Base-by-base conservation (phyloP, 352 stramenopile genomes). In the Phytophthora litchii region DNA sequence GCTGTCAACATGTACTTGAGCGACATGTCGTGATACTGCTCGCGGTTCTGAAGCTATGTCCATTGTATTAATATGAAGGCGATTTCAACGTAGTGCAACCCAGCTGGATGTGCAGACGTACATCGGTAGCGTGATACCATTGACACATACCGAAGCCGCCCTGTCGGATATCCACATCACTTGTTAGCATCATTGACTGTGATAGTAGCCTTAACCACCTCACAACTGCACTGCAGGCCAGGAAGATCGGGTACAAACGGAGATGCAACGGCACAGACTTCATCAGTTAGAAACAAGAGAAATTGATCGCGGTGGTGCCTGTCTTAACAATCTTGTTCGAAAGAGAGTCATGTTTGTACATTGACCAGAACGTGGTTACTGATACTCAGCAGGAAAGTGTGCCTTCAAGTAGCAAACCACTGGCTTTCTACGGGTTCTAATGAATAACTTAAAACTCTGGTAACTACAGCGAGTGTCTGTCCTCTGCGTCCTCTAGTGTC, bases 1-100 rank as follows among this genome's bases (percentile, higher is more conserved):
- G 76, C 67, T 10, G 65, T 80, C 19, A 91, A 44, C 38, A 76
- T 45, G 52, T 81, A 76, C 72, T 88, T 83, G 63, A 86, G 48
- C 19, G 78, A 87, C 53, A 78, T 72, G 50, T 82, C 73, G 14
- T 76, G 44, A 21, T 67, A 56, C 14, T 54, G 38, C 41, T 77
- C 38, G 20, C 76, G 73, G 35, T 64, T 86, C 36, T 70, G 31
- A 9, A 79, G 48, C 76, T 86, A 27, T 8, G 1, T 12, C 19
- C 2, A 34, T 38, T 36, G 19, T 9, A 56, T 16, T 11, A 17
- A 55, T 36, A 40, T 16, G 1, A n/a, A 25, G 17, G 25, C 6
- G 31, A 9, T 10, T 12, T 59, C 13, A 50, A 45, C 6, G 6
- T 34, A 3, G 10, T 13, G 29, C 7, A 17, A n/a, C 10, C 6